Evolutionary conservation across 106 monocot genomes (phyloP).

Genomic region (Platanthera guangdongensis): DNA sequence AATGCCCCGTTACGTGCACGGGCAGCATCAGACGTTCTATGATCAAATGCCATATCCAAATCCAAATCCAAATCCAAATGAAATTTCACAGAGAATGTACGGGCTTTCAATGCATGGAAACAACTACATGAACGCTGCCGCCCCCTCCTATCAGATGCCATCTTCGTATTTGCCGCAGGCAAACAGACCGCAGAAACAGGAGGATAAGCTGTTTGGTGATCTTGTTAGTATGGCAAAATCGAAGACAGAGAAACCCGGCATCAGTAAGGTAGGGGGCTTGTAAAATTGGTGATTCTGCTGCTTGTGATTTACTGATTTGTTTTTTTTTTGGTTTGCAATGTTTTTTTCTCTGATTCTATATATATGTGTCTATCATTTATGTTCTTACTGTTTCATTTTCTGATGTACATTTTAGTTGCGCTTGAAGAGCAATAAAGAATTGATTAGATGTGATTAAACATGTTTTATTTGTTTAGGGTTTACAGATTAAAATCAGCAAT

Average conservation of each 20-base stretch:
- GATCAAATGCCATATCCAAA: conserved; percentile 21
- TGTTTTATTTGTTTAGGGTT: too few species aligned
- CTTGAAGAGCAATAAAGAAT: too few species aligned
- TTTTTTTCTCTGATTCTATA: neutral
- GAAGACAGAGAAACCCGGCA: conserved; percentile 32
- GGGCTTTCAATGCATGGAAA: conserved; percentile 54
- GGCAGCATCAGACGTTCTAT: conserved; percentile 29
- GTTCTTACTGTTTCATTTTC: too few species aligned
- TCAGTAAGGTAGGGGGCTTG: conserved; percentile 20
- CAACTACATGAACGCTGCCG: conserved; percentile 6
- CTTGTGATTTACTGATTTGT: neutral
- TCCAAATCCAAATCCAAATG: conserved; percentile 24
- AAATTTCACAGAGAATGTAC: conserved; percentile 61
- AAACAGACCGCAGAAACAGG: conserved; percentile 40
- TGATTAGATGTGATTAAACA: too few species aligned
- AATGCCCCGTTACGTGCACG: conserved; percentile 25
- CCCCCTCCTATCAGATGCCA: conserved; percentile 21
- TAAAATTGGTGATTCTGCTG: conserved; percentile 6
- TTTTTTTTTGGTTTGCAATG: neutral
- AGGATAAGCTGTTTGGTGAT: conserved; percentile 75
- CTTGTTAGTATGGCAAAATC: conserved; percentile 62
- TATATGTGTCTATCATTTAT: too few species aligned
- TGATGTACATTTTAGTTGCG: too few species aligned
- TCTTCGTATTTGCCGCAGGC: conserved; percentile 22
- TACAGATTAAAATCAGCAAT: too few species aligned